Conservation (phyloP, 2,329 filamentous ascomycete genomes). For the Trichoderma oligosporum region DNA sequence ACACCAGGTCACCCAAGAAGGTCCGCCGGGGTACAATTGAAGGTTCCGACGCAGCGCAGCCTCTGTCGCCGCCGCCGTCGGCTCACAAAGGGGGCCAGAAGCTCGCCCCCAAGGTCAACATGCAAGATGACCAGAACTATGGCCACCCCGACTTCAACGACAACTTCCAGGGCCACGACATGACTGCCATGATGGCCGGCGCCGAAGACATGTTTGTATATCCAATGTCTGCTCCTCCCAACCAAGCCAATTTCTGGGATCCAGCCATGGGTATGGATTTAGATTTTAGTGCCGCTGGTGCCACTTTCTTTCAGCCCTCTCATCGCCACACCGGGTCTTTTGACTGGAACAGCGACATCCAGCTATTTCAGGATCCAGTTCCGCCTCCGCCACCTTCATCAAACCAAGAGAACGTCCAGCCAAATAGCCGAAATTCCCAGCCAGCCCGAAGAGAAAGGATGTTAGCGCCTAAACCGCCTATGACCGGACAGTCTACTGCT, state of each 20-base stretch:
- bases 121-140: conserved; percentile 57
- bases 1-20: conserved; percentile 42
- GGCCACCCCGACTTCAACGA: conserved; percentile 50
- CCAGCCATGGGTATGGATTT: conserved; percentile 57
- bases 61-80: conserved; percentile 58
- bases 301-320: conserved; percentile 41
- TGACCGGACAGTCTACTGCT: conserved; percentile 27
- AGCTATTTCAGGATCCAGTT: conserved; percentile 49
- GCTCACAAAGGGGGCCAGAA: conserved; percentile 53
- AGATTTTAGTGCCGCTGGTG: conserved; percentile 48
- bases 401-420: conserved; percentile 36
- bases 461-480: conserved; percentile 49
- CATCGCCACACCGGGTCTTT: conserved; percentile 50
- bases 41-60: conserved; percentile 42
- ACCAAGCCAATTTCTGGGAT: conserved; percentile 56
- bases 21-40: conserved; percentile 40
- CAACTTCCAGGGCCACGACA: conserved; percentile 45
- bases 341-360: conserved; percentile 55
- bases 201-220: conserved; percentile 57
- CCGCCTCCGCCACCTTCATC: conserved; percentile 31
- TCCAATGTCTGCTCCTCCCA: conserved; percentile 55
- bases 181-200: conserved; percentile 45
- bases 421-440: conserved; percentile 22
- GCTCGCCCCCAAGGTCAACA: conserved; percentile 51
- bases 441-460: conserved; percentile 42